phyloP scores from a whole-genome alignment of 495 filamentous ascomycete species.

The Niebla homalea region DNA sequence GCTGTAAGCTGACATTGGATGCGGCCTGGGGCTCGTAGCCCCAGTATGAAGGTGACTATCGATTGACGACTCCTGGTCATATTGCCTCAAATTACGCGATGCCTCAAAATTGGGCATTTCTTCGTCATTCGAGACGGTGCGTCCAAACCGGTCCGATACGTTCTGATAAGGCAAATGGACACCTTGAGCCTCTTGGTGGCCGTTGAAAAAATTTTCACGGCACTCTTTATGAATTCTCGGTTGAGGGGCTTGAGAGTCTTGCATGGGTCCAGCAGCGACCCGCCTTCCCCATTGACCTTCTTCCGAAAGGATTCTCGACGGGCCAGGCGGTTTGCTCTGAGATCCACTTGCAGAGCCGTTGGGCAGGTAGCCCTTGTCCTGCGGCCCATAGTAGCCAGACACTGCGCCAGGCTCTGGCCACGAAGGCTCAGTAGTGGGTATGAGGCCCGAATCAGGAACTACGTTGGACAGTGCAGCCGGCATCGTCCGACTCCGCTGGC shows the following conservation, averaged over 20 bases:
- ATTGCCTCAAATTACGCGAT: slow-evolving; percentile 29
- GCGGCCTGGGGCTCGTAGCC: slow-evolving; percentile 9
- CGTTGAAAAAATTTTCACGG: slow-evolving; percentile 13
- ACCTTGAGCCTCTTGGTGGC: slow-evolving; percentile 9
- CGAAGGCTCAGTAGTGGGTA: not conserved
- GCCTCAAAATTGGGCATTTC: slow-evolving; percentile 71
- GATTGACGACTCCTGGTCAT: slow-evolving; percentile 25
- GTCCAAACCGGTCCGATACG: not conserved
- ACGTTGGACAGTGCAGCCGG: slow-evolving; percentile 10
- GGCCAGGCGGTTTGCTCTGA: not conserved
- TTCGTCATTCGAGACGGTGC: slow-evolving; percentile 19
- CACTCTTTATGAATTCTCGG: slow-evolving; percentile 14
- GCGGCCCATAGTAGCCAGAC: slow-evolving; percentile 21
- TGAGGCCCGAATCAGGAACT: not conserved
- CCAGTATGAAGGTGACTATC: slow-evolving; percentile 35
- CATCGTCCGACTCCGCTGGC: slow-evolving; percentile 16
- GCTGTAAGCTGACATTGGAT: slow-evolving; percentile 2
- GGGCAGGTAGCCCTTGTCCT: slow-evolving; percentile 10
- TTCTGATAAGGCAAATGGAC: not conserved
- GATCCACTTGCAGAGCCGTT: not conserved
- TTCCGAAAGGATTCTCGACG: not conserved
- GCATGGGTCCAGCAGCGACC: slow-evolving; percentile 3
- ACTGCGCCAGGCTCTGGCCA: slow-evolving; percentile 22
- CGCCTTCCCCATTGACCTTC: not conserved
- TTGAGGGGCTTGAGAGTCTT: slow-evolving; percentile 6